phyloP scores from a whole-genome alignment of 2,329 filamentous ascomycete species.

The Fusarium pininemorale region DNA sequence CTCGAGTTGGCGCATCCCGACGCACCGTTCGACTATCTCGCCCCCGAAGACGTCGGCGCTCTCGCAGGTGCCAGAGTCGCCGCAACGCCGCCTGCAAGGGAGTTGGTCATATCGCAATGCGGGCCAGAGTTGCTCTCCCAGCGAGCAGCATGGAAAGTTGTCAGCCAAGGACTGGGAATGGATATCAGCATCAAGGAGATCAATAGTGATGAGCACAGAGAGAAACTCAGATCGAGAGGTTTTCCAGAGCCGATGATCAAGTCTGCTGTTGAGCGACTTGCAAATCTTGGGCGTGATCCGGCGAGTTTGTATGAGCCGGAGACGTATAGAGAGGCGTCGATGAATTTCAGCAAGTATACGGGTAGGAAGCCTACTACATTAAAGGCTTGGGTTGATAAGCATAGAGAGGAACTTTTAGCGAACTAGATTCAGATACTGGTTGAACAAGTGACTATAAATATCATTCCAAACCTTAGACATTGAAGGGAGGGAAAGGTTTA shows the following conservation, averaged over 20 bases:
- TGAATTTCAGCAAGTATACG: constrained; percentile 15
- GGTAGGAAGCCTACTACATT: constrained; percentile 3
- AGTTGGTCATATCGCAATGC: neutral
- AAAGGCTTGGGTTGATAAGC: neutral
- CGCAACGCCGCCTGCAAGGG: rapidly evolving
- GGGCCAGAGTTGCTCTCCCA: constrained; percentile 7
- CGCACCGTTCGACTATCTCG: constrained; percentile 12
- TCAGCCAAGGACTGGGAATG: neutral
- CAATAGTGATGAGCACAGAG: neutral
- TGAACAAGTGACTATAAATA: neutral
- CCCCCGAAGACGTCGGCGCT: constrained; percentile 11
- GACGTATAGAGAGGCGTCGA: neutral
- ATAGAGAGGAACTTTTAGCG: neutral
- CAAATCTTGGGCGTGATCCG: neutral
- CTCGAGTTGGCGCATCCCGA: neutral
- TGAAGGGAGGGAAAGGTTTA: neutral
- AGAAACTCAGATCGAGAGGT: neutral
- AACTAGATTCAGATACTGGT: neutral
- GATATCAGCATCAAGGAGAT: constrained; percentile 3
- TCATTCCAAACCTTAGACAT: neutral
- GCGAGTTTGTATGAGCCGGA: neutral
- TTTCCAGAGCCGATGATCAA: neutral
- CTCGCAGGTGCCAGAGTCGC: neutral
- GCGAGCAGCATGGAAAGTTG: neutral
- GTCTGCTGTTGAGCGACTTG: neutral